phyloP scores from a whole-genome alignment of 352 stramenopile genomes.

The Phytophthora lateralis region DNA sequence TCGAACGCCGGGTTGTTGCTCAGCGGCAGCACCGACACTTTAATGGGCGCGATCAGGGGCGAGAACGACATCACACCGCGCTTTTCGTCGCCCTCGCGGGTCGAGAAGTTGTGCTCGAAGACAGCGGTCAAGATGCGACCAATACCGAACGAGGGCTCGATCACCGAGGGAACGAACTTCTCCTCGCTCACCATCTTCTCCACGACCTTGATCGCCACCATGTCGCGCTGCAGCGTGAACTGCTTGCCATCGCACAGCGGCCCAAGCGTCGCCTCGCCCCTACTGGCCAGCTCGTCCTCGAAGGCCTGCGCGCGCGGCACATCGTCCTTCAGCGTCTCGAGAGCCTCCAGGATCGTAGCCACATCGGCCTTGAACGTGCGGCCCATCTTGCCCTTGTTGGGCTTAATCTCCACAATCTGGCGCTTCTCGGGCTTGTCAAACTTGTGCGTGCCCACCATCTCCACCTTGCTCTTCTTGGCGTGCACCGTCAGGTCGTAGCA shows the following conservation, averaged over 20 bases:
- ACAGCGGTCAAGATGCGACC: constrained; percentile 97
- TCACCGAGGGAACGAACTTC: constrained; percentile 99
- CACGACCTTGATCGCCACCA: constrained; percentile 94
- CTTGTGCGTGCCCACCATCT: constrained; percentile 90
- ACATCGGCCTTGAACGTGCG: constrained; percentile 97
- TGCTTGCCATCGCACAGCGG: constrained; percentile 79
- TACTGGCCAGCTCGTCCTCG: constrained; percentile 89
- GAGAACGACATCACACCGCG: constrained; percentile 98
- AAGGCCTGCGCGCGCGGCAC: constrained; percentile 89
- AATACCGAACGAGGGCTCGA: constrained; percentile 99
- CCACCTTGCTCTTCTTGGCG: constrained; percentile 87
- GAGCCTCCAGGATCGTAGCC: constrained; percentile 68
- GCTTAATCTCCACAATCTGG: constrained; percentile 94
- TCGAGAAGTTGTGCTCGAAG: constrained; percentile 99
- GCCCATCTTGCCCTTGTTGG: constrained; percentile 97
- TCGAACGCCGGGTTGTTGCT: constrained; percentile 90
- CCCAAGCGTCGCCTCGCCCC: constrained; percentile 92
- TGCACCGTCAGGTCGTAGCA: constrained; percentile 97
- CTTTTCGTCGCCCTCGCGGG: constrained; percentile 96
- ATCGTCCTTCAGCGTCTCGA: constrained; percentile 90
- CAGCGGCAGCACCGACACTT: constrained; percentile 96
- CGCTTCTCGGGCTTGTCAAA: constrained; percentile 94
- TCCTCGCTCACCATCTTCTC: constrained; percentile 97
- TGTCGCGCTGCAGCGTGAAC: constrained; percentile 95
- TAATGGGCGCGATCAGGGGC: constrained; percentile 97